Evolutionary conservation across 2,329 filamentous ascomycete genomes (phyloP).

Genomic region (Colletotrichum navitas): DNA sequence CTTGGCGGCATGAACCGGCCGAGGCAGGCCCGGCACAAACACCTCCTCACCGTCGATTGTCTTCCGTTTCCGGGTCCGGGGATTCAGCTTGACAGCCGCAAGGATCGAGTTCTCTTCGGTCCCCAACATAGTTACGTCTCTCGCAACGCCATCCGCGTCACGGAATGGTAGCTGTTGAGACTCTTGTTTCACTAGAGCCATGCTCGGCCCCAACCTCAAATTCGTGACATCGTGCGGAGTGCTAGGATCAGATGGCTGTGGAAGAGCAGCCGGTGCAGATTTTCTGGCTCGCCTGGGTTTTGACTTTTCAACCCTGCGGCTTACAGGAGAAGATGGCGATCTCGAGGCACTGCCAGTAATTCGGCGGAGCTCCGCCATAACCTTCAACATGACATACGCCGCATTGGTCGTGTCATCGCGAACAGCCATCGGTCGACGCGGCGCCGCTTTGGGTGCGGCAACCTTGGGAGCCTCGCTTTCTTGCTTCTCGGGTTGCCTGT

Average conservation of each 20-base stretch:
- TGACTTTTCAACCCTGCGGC: slow-evolving; percentile 4
- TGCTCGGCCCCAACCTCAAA: no score
- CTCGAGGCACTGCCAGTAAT: slow-evolving; percentile 48
- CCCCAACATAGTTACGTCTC: slow-evolving; percentile 22
- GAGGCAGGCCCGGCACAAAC: slow-evolving; percentile 14
- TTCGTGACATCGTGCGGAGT: not conserved
- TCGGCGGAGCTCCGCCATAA: slow-evolving; percentile 54
- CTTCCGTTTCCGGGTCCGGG: slow-evolving; percentile 62
- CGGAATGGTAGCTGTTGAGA: not conserved
- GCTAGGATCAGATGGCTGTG: not conserved
- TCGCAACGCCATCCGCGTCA: not conserved
- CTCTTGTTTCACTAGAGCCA: not conserved
- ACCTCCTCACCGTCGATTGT: slow-evolving; percentile 56
- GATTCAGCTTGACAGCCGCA: slow-evolving; percentile 63
- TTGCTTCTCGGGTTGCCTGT: not conserved
- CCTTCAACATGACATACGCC: slow-evolving; percentile 59
- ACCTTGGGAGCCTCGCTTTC: not conserved
- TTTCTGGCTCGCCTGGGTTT: slow-evolving; percentile 54
- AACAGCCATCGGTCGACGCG: slow-evolving; percentile 55
- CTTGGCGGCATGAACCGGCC: slow-evolving; percentile 38
- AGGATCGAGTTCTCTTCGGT: slow-evolving; percentile 58
- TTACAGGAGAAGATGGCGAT: not conserved
- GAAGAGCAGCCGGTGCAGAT: slow-evolving; percentile 54
- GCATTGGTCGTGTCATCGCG: slow-evolving; percentile 61
- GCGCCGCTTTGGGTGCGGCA: slow-evolving; percentile 43